Conservation (phyloP, 163 green algal species). For the Volvox carteri region DNA sequence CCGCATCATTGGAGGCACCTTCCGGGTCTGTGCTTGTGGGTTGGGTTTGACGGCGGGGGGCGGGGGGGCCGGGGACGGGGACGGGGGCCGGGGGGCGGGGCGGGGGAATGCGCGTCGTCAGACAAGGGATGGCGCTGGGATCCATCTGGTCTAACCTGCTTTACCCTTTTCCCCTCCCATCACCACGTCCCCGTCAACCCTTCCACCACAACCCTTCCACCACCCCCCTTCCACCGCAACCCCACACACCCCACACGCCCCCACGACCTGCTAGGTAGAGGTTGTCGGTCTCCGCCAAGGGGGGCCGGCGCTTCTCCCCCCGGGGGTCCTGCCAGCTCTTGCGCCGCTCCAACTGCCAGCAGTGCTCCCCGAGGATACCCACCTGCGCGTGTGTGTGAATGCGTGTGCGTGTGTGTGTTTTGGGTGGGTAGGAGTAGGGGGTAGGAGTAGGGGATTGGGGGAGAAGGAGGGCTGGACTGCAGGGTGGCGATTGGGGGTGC, state of each 20-base stretch:
- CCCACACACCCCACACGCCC: not conserved
- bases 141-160: too few species aligned
- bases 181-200: not conserved
- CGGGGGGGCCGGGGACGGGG: too few species aligned
- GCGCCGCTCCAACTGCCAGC: conserved; percentile 70
- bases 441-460: not conserved
- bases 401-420: not conserved
- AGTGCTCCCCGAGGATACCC: conserved; percentile 74
- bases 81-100: too few species aligned
- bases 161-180: not conserved
- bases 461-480: not conserved
- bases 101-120: too few species aligned
- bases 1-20: too few species aligned
- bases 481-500: not conserved
- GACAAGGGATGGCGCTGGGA: too few species aligned
- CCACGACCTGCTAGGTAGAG: conserved; percentile 55
- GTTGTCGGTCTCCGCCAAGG: conserved; percentile 58
- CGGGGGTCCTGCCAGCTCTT: conserved; percentile 73
- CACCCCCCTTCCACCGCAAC: not conserved
- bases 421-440: too few species aligned
- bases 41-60: too few species aligned
- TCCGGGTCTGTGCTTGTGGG: too few species aligned
- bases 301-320: conserved; percentile 55
- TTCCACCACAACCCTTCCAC: not conserved
- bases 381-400: conserved; percentile 47